Base-by-base conservation (phyloP, 2,329 filamentous ascomycete genomes). In the Aspergillus tamarii region DNA sequence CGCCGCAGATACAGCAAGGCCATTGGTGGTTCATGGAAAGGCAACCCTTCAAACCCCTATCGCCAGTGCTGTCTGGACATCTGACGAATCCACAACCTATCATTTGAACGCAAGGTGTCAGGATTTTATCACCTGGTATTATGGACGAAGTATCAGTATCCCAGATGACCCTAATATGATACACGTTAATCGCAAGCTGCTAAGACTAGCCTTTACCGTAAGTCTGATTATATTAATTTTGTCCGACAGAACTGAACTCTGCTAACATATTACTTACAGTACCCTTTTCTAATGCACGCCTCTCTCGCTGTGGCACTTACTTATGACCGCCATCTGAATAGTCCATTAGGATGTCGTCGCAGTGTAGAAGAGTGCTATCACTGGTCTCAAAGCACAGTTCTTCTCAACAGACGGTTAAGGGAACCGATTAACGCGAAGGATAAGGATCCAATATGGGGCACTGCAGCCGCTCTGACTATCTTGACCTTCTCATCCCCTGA, bases 261-360 rank as follows among this genome's bases (percentile, higher is more conserved):
- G 21, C 66, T 70, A 63, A 72, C 30, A 60, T 26, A 39, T 59
- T 30, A 46, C 53, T 61, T 46, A 75, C 45, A 75, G 82, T 62
- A 82, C 57, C 82, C 82, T 3, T 81, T 72, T 46, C 66, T 84
- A 21, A 83, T 84, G 81, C 82, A 84, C 59, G 81, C 81, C 34
- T 79, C 77, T 9, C 66, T 84, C 6, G 80, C 80, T 0, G 77
- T 83, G 36, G 77, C 81, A 0, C 65, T 80, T 14, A 70, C 77
- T 26, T 82, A 83, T 32, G 72, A 74, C 64, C 72, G 71, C 53
- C 61, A 73, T 62, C 59, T 71, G 1, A 70, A 75, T 16, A 59
- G 52, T 32, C 34, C 72, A 26, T 26, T 26, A 1, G 59, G 39
- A 60, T 65, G 48, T 59, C 73, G 63, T 19, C 78, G 71, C 48